Conservation (phyloP, 2,329 filamentous ascomycete genomes). For the Stenocarpella maydis region DNA sequence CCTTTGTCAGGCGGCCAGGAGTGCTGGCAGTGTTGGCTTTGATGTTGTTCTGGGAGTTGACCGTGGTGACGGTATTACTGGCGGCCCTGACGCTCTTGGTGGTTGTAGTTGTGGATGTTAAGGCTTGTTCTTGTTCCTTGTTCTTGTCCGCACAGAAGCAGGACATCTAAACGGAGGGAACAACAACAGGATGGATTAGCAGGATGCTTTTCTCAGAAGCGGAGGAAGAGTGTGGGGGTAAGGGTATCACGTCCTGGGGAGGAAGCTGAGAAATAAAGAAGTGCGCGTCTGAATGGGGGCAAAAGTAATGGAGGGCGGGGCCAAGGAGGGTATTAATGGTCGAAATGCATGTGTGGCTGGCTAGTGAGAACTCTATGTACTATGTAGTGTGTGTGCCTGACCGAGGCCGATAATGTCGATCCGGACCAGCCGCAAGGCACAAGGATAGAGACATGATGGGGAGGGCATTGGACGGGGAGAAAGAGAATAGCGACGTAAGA, state of each 20-base stretch:
- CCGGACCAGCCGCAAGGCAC: constrained; percentile 8
- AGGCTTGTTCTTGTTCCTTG: background rate
- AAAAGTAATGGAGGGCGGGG: background rate
- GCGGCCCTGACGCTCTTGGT: background rate
- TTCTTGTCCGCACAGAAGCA: constrained; percentile 10
- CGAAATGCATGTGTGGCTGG: background rate
- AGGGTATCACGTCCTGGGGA: constrained; percentile 9
- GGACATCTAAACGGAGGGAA: background rate
- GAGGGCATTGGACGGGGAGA: too few relatives aligned
- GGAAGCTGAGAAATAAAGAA: background rate
- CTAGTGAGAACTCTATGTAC: background rate
- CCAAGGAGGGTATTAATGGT: constrained; percentile 6
- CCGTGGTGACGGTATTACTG: background rate
- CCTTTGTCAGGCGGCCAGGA: background rate
- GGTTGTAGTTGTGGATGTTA: background rate
- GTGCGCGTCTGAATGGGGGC: background rate
- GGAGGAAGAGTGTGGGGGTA: background rate
- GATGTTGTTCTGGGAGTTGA: background rate
- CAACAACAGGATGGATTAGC: background rate
- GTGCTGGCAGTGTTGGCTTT: background rate
- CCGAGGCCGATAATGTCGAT: background rate
- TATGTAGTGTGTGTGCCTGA: background rate
- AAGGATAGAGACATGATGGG: background rate
- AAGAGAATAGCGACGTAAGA: constrained; percentile 10
- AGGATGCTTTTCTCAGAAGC: background rate